A percentile compares a stretch with the other conserved stretches of the same genome.
These are phyloP conservation scores for Boletus rufocinnamomeus DNA, from an alignment of 768 basidiomycete genomes.

Conservation along the genomic window DNA sequence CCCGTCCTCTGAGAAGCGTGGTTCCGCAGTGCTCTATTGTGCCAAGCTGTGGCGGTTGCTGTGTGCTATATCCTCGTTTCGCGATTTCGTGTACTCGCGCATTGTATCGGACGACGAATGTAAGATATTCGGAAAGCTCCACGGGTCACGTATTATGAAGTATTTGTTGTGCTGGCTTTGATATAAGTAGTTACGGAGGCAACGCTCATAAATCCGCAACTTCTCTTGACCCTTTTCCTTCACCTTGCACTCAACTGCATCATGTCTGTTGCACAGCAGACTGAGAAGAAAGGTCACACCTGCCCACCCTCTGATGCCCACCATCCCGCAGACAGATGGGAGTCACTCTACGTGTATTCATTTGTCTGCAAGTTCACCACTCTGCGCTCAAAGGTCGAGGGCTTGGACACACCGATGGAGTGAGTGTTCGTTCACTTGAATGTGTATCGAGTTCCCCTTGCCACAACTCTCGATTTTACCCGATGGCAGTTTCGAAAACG, in stretches of 20 bases:
- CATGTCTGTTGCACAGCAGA: conserved; percentile 40
- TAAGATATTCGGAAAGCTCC: conserved; percentile 29
- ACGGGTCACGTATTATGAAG: conserved; percentile 35
- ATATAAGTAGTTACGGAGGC: conserved; percentile 42
- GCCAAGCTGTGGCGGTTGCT: conserved; percentile 22
- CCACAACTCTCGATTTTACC: conserved; percentile 35
- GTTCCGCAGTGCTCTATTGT: conserved; percentile 15
- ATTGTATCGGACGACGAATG: conserved; percentile 22
- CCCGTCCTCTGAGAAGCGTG: conserved; percentile 13
- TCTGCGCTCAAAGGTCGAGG: conserved; percentile 73
- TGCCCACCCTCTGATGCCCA: conserved; percentile 61
- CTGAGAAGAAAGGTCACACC: conserved; percentile 52
- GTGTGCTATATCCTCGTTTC: conserved; percentile 18
- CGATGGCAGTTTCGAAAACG: conserved; percentile 69
- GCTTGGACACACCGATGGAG: conserved; percentile 82
- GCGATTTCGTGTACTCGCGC: conserved; percentile 26
- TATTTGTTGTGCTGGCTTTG: conserved; percentile 37
- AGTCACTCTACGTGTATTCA: conserved; percentile 80
- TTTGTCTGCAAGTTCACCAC: conserved; percentile 84
- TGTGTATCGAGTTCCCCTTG: conserved; percentile 23
- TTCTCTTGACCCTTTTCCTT: conserved; percentile 38
- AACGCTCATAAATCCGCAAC: conserved; percentile 37
- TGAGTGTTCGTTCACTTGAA: conserved; percentile 45
- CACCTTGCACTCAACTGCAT: conserved; percentile 35
- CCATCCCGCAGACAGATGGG: conserved; percentile 85